These are phyloP conservation scores for Fusarium avenaceum DNA, from an alignment of 2,329 filamentous ascomycete genomes.

Conservation along the genomic window DNA sequence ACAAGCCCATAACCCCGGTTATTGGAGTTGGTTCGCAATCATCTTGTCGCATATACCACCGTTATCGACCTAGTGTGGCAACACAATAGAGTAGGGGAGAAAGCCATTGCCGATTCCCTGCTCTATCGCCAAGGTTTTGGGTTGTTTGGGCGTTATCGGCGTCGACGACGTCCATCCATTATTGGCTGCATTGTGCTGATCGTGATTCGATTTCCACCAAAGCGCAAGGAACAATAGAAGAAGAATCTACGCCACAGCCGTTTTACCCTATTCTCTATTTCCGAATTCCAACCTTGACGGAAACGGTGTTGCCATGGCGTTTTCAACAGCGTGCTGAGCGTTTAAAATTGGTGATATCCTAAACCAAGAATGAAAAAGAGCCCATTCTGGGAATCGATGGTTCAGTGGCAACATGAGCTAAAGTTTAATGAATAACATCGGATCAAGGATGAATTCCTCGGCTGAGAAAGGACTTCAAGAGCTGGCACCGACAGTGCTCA, in stretches of 20 bases:
- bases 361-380: constrained; percentile 12
- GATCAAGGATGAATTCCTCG: background rate
- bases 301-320: constrained; percentile 8
- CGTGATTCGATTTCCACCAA: constrained; percentile 4
- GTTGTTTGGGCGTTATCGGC: background rate
- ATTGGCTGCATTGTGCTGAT: constrained; percentile 1
- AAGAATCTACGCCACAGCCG: constrained; percentile 26
- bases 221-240: constrained; percentile 22
- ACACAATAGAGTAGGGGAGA: background rate
- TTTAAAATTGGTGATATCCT: background rate
- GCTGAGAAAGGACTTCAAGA: background rate
- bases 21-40: constrained; percentile 6
- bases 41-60: constrained; percentile 7
- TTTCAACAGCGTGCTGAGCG: background rate
- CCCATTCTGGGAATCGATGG: constrained; percentile 6
- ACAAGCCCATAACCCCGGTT: constrained; percentile 19
- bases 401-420: constrained; percentile 4
- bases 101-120: constrained; percentile 13
- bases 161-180: background rate
- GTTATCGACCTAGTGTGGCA: constrained; percentile 11
- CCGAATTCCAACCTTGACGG: constrained; percentile 18
- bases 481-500: background rate
- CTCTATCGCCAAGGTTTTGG: constrained; percentile 10
- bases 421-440: constrained; percentile 1
- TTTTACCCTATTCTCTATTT: constrained; percentile 16